These are phyloP conservation scores for Flaveria linearis DNA, from an alignment of 129 eudicot genomes.

Conservation along the genomic window DNA sequence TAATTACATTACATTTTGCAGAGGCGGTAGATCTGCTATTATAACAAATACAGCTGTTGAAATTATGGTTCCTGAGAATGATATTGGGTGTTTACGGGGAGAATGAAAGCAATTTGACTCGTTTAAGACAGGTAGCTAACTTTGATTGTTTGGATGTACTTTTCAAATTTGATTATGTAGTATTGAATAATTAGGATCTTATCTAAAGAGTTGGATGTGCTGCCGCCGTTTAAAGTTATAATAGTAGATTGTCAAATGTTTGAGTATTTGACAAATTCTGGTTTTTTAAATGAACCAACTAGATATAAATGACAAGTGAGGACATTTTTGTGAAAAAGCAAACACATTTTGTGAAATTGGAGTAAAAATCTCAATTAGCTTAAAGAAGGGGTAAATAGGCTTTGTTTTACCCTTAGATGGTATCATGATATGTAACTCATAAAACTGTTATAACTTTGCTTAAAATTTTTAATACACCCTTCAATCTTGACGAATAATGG, in stretches of 20 bases:
- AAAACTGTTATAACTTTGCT: neutral
- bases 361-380: neutral
- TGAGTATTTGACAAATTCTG: neutral
- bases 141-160: neutral
- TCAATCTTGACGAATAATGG: neutral
- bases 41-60: conserved; percentile 69
- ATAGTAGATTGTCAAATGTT: no score
- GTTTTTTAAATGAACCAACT: neutral
- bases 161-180: neutral
- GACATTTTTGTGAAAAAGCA: neutral
- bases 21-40: conserved; percentile 57
- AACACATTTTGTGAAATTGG: conserved; percentile 1
- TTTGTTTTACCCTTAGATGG: neutral
- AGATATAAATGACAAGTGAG: neutral
- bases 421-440: neutral
- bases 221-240: neutral
- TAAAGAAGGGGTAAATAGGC: neutral
- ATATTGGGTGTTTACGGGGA: conserved; percentile 63
- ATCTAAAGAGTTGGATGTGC: neutral
- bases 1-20: conserved; percentile 27
- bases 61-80: conserved; percentile 56
- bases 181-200: neutral
- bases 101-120: conserved; percentile 67
- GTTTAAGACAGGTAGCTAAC: conserved; percentile 59
- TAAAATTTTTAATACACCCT: neutral